Evolutionary conservation across 495 filamentous ascomycete genomes (phyloP).

Genomic region (Penicillium steckii): DNA sequence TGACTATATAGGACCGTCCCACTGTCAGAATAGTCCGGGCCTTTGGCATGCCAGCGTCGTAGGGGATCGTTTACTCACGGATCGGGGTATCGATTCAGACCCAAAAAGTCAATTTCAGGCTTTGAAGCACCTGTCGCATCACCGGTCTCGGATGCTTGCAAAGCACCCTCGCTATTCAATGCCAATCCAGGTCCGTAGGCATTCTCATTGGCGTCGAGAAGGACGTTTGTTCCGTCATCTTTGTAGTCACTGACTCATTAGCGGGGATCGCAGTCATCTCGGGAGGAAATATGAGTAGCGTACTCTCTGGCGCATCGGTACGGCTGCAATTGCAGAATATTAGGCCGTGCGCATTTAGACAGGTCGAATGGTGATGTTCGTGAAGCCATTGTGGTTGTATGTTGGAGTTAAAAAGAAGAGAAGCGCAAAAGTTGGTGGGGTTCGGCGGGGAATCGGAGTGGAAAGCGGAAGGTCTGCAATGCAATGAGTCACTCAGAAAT

Average conservation of each 20-base stretch:
- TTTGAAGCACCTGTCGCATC: slow-evolving; percentile 36
- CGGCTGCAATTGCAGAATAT: slow-evolving; percentile 78
- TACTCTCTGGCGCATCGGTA: slow-evolving; percentile 85
- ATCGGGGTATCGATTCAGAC: slow-evolving; percentile 93
- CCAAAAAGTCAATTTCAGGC: slow-evolving; percentile 64
- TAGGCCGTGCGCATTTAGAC: slow-evolving; percentile 75
- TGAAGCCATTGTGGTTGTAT: slow-evolving; percentile 36
- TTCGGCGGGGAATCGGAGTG: slow-evolving; percentile 19
- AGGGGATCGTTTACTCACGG: slow-evolving; percentile 54
- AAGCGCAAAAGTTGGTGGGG: slow-evolving; percentile 23
- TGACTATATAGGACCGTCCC: slow-evolving; percentile 51
- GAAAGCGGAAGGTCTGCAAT: slow-evolving; percentile 11
- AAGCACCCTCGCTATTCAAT: slow-evolving; percentile 44
- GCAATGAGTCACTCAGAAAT: slow-evolving; percentile 14
- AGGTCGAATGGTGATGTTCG: slow-evolving; percentile 63
- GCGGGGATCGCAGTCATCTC: slow-evolving; percentile 18
- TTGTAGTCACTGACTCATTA: slow-evolving; percentile 84
- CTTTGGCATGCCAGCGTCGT: background rate
- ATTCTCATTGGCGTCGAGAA: slow-evolving; percentile 98
- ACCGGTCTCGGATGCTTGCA: slow-evolving; percentile 35
- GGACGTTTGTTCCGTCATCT: slow-evolving; percentile 93
- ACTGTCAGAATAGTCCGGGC: background rate
- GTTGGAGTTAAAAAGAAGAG: slow-evolving; percentile 2
- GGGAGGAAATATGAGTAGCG: slow-evolving; percentile 33
- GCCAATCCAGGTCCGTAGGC: slow-evolving; percentile 79